Evolutionary conservation across 1,284 basidiomycete genomes (phyloP).

Genomic region (Papiliotrema flavescens): DNA sequence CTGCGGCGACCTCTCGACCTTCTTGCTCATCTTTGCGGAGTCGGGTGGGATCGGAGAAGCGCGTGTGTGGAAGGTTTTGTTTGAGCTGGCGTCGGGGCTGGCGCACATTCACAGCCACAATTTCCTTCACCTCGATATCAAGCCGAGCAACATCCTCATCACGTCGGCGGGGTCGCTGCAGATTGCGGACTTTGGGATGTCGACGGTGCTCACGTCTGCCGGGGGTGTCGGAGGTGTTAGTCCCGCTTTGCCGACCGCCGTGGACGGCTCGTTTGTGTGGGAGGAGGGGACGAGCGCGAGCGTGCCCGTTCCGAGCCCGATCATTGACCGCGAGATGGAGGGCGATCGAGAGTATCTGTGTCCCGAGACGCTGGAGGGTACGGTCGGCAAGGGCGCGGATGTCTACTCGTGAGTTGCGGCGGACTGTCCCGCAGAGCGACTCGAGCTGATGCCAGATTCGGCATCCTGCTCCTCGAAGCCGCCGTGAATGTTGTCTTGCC

Average conservation of each 20-base stretch:
- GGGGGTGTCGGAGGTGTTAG: slow-evolving; percentile 15
- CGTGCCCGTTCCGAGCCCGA: slow-evolving; percentile 22
- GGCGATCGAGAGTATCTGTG: slow-evolving; percentile 96
- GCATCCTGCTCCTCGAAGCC: slow-evolving; percentile 90
- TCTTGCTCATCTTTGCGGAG: slow-evolving; percentile 86
- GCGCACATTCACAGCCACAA: slow-evolving; percentile 79
- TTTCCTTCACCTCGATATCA: slow-evolving; percentile 91
- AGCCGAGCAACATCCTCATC: slow-evolving; percentile 94
- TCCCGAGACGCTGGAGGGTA: slow-evolving; percentile 84
- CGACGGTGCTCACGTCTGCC: slow-evolving; percentile 50
- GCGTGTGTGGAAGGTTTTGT: slow-evolving; percentile 93
- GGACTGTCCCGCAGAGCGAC: background rate
- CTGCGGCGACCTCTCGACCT: slow-evolving; percentile 82
- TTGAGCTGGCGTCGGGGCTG: slow-evolving; percentile 75
- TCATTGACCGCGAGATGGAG: slow-evolving; percentile 58
- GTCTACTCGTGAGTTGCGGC: slow-evolving; percentile 73
- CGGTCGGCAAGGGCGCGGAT: slow-evolving; percentile 86
- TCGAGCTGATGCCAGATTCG: slow-evolving; percentile 59
- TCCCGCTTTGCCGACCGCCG: slow-evolving; percentile 53
- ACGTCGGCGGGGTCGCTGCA: slow-evolving; percentile 83
- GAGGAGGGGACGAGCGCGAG: slow-evolving; percentile 19
- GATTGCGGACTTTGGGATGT: slow-evolving; percentile 97
- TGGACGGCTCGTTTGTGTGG: slow-evolving; percentile 33
- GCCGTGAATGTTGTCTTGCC: slow-evolving; percentile 92
- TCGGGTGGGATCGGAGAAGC: slow-evolving; percentile 78